Percentiles rank a stretch among this genome's conserved stretches.
These are phyloP conservation scores for Stropharia rugosoannulata DNA, from an alignment of 768 basidiomycete species.

Conservation along the genomic window DNA sequence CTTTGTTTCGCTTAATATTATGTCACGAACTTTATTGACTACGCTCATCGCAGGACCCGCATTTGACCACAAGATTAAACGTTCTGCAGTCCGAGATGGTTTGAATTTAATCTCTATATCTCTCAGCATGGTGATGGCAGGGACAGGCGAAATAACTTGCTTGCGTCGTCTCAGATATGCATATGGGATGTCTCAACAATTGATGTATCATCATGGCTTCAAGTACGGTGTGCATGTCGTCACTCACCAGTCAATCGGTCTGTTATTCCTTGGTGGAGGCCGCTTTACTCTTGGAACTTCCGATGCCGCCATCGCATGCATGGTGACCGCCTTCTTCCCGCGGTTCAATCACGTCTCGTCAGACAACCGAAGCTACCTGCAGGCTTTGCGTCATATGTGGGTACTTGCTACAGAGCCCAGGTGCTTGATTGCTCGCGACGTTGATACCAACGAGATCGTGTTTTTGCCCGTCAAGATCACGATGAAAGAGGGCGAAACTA, in stretches of 20 bases:
- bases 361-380: slow-evolving; percentile 89
- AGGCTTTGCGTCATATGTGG: slow-evolving; percentile 95
- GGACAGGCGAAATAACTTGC: slow-evolving; percentile 91
- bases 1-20: slow-evolving; percentile 3
- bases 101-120: slow-evolving; percentile 86
- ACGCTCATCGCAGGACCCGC: slow-evolving; percentile 53
- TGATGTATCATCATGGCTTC: slow-evolving; percentile 60
- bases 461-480: slow-evolving; percentile 92
- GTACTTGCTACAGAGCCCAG: slow-evolving; percentile 93
- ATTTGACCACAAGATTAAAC: slow-evolving; percentile 87
- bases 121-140: slow-evolving; percentile 94
- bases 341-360: slow-evolving; percentile 75
- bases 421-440: slow-evolving; percentile 89
- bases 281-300: slow-evolving; percentile 91
- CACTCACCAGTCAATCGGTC: slow-evolving; percentile 85
- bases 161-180: slow-evolving; percentile 84
- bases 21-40: not conserved
- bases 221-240: slow-evolving; percentile 90
- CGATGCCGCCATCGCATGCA: slow-evolving; percentile 85
- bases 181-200: slow-evolving; percentile 79
- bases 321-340: slow-evolving; percentile 92
- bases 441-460: slow-evolving; percentile 87
- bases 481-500: slow-evolving; percentile 61
- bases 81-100: slow-evolving; percentile 84
- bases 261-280: slow-evolving; percentile 92